Base-by-base conservation (phyloP, 345 rosid species). In the Acer campestre region DNA sequence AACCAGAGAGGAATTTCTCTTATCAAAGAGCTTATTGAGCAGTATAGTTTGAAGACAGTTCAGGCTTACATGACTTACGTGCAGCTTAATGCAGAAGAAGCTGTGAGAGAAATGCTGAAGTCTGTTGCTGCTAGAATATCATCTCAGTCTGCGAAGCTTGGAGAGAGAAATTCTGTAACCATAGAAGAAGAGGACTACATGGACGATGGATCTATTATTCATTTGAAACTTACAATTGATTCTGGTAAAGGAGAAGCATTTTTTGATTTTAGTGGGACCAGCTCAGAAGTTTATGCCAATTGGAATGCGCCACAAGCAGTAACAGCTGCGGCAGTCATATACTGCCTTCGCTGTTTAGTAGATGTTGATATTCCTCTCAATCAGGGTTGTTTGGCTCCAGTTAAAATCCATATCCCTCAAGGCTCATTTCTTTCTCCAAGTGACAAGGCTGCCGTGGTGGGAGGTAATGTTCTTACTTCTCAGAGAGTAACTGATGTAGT, bases 291-390 rank as follows among this genome's bases (percentile, higher is more conserved):
- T 25, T 91, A 86, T 66, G 99, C 97, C 70, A 96, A 96, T 70
- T 96, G 99, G 99, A 96, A 94, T 80, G 97, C 98, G 14, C 99
- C 98, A 1, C 97, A 92, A 83, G 99, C 99, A 40, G 97, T 96
- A 64, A 94, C 98, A 42, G 84, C 94, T 10, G 99, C 99, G 0
- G 98, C 98, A 23, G 97, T 96, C 74, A 96, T 96, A 77, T 96
- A 94, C 82, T 96, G 99, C 81, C 94, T 94, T 27, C 95, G 98
- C 53, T 91, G 95, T 79, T 61, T 92, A 76, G 97, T 96, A 58
- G 85, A 92, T 68, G 95, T 93, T 0, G 99, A 96, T 67, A 92
- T 96, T 85, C 99, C 99, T 58, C 92, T 96, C 46, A 94, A 92
- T 74, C 99, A 96, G 79, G 99, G 99, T 64, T 96, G 99, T 76